Percentiles rank a stretch among this genome's conserved stretches.
Evolutionary conservation across 1,284 basidiomycete genomes (phyloP).

Genomic region (Rhodotorula glutinis): DNA sequence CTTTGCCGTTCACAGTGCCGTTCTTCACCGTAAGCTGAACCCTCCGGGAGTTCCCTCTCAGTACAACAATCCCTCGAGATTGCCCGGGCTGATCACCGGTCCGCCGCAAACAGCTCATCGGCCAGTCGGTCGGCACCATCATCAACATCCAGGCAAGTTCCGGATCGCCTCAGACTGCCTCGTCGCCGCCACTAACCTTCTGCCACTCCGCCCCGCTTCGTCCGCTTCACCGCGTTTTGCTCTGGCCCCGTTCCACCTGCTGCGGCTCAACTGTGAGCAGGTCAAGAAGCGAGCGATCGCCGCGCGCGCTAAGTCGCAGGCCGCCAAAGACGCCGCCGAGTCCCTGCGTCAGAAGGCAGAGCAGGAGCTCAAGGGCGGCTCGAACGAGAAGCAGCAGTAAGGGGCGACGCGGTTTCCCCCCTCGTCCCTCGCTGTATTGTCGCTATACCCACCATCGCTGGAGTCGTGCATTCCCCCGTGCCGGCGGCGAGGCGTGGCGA

Average conservation of each 20-base stretch:
- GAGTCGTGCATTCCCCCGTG: too few relatives aligned
- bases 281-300: conserved; percentile 42
- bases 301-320: conserved; percentile 36
- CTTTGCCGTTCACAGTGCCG: conserved; percentile 27
- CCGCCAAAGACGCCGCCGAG: conserved; percentile 38
- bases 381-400: background rate
- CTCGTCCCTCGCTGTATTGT: too few relatives aligned
- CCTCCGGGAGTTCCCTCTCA: background rate
- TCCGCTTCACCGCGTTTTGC: background rate
- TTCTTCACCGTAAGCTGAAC: conserved; percentile 37
- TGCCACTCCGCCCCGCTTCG: background rate
- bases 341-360: conserved; percentile 16
- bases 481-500: too few relatives aligned
- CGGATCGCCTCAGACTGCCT: too few relatives aligned
- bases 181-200: background rate
- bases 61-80: too few relatives aligned
- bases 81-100: background rate
- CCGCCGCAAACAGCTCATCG: conserved; percentile 16
- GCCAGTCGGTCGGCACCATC: conserved; percentile 34
- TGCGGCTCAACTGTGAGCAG: background rate
- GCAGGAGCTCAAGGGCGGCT: conserved; percentile 8
- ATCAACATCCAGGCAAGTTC: conserved; percentile 37
- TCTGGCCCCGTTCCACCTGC: background rate
- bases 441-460: too few relatives aligned
- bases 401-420: background rate